Evolutionary conservation across 306 rosid species (phyloP).

Genomic region (Trifolium subterraneum): DNA sequence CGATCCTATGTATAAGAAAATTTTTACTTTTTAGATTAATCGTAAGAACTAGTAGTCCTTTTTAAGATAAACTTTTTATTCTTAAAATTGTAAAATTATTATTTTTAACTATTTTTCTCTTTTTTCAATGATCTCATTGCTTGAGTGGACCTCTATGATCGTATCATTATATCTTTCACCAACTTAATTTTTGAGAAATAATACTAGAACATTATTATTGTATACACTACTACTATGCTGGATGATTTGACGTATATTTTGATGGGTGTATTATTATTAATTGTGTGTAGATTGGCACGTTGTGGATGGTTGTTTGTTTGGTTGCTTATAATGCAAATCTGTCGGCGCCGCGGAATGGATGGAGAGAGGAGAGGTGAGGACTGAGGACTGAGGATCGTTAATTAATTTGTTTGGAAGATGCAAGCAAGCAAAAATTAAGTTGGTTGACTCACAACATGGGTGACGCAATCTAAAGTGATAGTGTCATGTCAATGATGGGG

Average conservation of each 20-base stretch:
- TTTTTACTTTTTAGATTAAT: no score
- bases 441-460: conserved; percentile 31
- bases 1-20: no score
- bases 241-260: neutral
- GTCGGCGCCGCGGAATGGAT: conserved; percentile 44
- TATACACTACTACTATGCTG: neutral
- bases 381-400: neutral
- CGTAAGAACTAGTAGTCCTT: no score
- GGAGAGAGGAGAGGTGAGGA: no score
- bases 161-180: no score
- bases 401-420: neutral
- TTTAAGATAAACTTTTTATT: no score
- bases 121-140: no score
- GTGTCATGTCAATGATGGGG: conserved; percentile 39
- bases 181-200: no score
- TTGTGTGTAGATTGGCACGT: neutral
- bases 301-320: neutral
- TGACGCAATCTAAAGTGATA: conserved; percentile 38
- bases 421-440: neutral
- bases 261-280: neutral
- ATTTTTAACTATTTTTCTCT: no score
- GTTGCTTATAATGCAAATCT: conserved; percentile 25
- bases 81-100: no score
- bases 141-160: no score
- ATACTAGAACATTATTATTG: neutral